Percentiles rank a stretch among this genome's conserved stretches.
phyloP scores from a whole-genome alignment of 2,329 filamentous ascomycete species.

The Nemania abortiva region DNA sequence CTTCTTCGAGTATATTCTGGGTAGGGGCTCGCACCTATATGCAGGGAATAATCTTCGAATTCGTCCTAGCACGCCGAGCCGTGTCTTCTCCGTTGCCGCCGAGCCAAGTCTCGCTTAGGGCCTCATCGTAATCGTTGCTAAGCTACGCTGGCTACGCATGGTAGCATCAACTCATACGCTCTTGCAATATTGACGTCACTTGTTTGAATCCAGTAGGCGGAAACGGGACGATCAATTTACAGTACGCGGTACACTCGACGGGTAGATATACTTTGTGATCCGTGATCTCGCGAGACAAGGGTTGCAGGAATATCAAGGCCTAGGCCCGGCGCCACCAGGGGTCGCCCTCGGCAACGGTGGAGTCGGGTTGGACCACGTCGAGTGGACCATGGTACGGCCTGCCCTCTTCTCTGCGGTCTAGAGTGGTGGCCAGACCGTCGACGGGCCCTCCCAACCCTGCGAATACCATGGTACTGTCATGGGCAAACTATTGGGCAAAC shows the following conservation, averaged over 20 bases:
- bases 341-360: conserved; percentile 31
- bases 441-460: conserved; percentile 23
- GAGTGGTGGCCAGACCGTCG: conserved; percentile 34
- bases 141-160: no score
- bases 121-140: no score
- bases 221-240: neutral
- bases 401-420: conserved; percentile 19
- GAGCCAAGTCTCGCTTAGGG: no score
- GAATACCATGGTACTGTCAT: conserved; percentile 24
- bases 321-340: conserved; percentile 35
- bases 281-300: conserved; percentile 14
- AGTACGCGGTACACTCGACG: neutral
- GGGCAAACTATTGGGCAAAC: neutral
- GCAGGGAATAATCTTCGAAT: no score
- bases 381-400: conserved; percentile 9
- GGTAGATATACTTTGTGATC: neutral
- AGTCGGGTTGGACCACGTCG: conserved; percentile 21
- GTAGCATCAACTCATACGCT: neutral
- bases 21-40: no score
- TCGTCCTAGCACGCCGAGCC: no score
- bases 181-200: neutral
- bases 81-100: no score
- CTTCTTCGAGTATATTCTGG: no score
- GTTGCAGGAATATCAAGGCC: conserved; percentile 29
- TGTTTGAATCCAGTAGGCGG: neutral